These are phyloP conservation scores for Helianthus tuberosus DNA, from an alignment of 129 eudicot genomes.

Conservation along the genomic window DNA sequence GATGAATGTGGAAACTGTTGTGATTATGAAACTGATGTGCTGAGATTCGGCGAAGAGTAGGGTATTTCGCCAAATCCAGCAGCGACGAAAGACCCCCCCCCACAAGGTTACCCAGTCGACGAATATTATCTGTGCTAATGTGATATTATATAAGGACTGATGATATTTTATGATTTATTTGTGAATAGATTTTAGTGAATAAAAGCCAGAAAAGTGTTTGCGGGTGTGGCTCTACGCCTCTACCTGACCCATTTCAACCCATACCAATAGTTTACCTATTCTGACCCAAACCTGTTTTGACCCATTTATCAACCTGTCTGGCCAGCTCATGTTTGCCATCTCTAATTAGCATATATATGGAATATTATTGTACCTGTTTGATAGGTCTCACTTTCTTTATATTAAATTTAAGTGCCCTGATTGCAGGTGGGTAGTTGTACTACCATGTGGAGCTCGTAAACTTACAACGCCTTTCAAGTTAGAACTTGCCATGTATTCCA, in stretches of 20 bases:
- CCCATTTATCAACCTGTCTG: neutral
- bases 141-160: neutral
- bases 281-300: neutral
- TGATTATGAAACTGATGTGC: no score
- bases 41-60: no score
- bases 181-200: neutral
- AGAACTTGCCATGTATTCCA: conserved; percentile 86
- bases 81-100: no score
- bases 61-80: no score
- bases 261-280: neutral
- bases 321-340: neutral
- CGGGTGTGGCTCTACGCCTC: neutral
- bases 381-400: neutral
- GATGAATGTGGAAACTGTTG: no score
- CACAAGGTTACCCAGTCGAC: no score
- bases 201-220: neutral
- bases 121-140: neutral
- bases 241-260: neutral
- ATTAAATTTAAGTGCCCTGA: neutral
- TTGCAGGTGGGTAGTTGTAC: conserved; percentile 82
- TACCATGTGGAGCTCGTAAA: conserved; percentile 90
- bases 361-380: conserved; percentile 2
- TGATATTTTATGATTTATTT: neutral
- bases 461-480: conserved; percentile 72
- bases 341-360: neutral